Percentiles rank a stretch among this genome's conserved stretches.
phyloP scores from a whole-genome alignment of 2,329 filamentous ascomycete species.

The Calonectria montana region DNA sequence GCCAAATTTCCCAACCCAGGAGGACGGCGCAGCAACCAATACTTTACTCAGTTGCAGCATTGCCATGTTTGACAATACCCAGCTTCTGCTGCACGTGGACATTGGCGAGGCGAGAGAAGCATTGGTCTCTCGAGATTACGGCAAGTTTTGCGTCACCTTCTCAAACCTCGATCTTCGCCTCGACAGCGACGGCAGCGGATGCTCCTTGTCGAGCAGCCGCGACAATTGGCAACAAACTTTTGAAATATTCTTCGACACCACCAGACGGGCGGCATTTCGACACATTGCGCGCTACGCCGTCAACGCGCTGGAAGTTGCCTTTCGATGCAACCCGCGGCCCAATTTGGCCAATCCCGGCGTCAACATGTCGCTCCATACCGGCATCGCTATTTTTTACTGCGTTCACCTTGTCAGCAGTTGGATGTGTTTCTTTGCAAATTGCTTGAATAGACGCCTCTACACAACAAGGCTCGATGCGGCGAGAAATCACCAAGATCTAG shows the following conservation, averaged over 20 bases:
- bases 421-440: constrained; percentile 3
- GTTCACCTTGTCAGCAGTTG: neutral
- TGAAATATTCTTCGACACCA: neutral
- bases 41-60: neutral
- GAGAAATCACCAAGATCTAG: neutral
- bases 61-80: constrained; percentile 2
- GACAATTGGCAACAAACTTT: neutral
- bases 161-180: neutral
- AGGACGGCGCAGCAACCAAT: neutral
- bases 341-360: neutral
- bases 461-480: neutral
- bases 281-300: neutral
- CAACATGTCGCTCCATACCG: neutral
- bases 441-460: neutral
- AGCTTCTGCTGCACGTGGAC: neutral
- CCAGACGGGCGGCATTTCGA: neutral
- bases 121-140: neutral
- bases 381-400: neutral
- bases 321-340: neutral
- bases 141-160: neutral
- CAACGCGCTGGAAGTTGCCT: neutral
- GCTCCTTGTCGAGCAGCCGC: neutral
- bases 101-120: neutral
- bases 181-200: neutral
- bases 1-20: neutral